A percentile compares a stretch with the other conserved stretches of the same genome.
Evolutionary conservation across 352 stramenopile genomes (phyloP).

Genomic region (Pythium diclinum): DNA sequence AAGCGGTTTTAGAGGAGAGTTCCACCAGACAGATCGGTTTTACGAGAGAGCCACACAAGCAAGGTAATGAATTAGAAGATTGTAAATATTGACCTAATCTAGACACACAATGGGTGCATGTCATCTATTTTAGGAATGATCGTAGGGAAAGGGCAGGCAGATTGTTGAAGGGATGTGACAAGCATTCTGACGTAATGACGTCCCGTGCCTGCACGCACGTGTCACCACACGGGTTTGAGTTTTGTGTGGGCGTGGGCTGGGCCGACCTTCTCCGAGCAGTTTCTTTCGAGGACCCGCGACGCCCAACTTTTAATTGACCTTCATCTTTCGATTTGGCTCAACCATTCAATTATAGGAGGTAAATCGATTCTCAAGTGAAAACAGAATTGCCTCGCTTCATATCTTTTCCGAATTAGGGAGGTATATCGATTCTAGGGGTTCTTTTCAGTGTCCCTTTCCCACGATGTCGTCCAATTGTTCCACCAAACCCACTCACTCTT

Average conservation of each 20-base stretch:
- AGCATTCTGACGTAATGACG: background rate
- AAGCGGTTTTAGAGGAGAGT: too few relatives aligned
- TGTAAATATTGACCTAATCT: too few relatives aligned
- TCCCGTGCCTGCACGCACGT: too few relatives aligned
- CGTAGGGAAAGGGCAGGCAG: background rate
- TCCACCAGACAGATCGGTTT: too few relatives aligned
- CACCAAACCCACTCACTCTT: slow-evolving; percentile 8
- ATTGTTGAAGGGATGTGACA: background rate
- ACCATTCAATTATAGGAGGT: background rate
- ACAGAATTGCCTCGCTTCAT: too few relatives aligned
- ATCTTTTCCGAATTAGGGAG: background rate
- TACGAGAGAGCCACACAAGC: too few relatives aligned
- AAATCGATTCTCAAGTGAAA: background rate
- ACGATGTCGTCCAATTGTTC: slow-evolving; percentile 11
- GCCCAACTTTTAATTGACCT: slow-evolving; percentile 8
- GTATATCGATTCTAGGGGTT: slow-evolving; percentile 11
- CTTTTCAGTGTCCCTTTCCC: slow-evolving; percentile 3
- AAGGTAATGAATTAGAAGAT: too few relatives aligned
- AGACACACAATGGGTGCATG: background rate
- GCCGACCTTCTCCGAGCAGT: background rate
- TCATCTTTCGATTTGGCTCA: background rate
- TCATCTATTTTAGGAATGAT: too few relatives aligned
- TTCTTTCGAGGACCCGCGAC: slow-evolving; percentile 16
- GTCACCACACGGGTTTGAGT: too few relatives aligned
- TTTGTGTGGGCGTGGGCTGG: background rate